phyloP scores from a whole-genome alignment of 2,329 filamentous ascomycete genomes.

The Chaetomium globosum region DNA sequence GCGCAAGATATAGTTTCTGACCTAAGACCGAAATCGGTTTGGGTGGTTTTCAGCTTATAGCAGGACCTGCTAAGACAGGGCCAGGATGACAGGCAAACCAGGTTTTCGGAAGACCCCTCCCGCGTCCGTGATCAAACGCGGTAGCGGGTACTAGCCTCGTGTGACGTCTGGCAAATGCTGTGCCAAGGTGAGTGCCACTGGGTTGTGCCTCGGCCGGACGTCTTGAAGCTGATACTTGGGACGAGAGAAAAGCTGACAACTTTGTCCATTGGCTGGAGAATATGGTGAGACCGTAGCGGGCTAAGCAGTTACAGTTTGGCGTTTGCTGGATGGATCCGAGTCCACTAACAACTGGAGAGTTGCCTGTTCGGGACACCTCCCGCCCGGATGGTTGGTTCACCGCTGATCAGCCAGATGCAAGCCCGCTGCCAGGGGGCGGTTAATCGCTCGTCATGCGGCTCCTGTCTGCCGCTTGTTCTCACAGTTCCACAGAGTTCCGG shows the following conservation, averaged over 20 bases:
- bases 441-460: background rate
- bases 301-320: background rate
- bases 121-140: slow-evolving; percentile 13
- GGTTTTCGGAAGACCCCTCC: slow-evolving; percentile 17
- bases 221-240: background rate
- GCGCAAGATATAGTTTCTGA: background rate
- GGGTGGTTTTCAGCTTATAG: background rate
- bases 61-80: background rate
- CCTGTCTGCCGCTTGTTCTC: background rate
- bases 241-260: background rate
- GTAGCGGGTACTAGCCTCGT: slow-evolving; percentile 4
- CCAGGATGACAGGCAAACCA: slow-evolving; percentile 12
- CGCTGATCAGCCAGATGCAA: background rate
- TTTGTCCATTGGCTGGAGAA: background rate
- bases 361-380: slow-evolving; percentile 21
- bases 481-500: background rate
- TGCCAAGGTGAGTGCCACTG: slow-evolving; percentile 10
- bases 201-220: background rate
- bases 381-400: slow-evolving; percentile 11
- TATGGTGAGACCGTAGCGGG: background rate
- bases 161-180: slow-evolving; percentile 18
- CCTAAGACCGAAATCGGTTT: background rate
- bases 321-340: slow-evolving; percentile 10
- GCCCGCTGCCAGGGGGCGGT: background rate
- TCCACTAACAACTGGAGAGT: slow-evolving; percentile 17